Evolutionary conservation across 352 stramenopile species (phyloP), one percentile per base, ranked within the genome.

Genomic region (Phytophthora pluvialis): DNA sequence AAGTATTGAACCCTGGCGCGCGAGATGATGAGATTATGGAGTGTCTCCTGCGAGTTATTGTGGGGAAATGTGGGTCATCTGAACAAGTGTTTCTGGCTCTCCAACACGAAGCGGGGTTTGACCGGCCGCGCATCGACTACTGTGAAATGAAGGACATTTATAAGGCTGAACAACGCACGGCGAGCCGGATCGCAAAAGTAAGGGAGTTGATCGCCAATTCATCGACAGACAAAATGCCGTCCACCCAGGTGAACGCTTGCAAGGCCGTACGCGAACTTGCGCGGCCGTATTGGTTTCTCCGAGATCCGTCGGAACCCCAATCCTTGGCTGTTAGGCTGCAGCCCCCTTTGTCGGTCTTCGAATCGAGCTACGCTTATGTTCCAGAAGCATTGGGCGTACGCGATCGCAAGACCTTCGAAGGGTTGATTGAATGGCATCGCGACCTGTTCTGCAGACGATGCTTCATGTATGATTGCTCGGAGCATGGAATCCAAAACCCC

Each of bases 371-470:
- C 60, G 49, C 63, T 1, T 50, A 64, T 33, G 69, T 60, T 45
- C 68, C 75, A 16, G 31, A 70, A 1, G 61, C 43, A 3, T 46
- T 79, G 5, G 81, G 81, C 3, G 29, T 90, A 29, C 80, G 84
- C 5, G 55, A 74, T 28, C 62, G 50, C 7, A 71, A 62, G 15
- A 65, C 67, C 0, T 92, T 94, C 38, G 74, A 80, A 39, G 64
- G 83, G 9, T 44, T 90, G 13, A 80, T 85, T 40, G 88, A 97
- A 60, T 89, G 78, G 53, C 94, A 94, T 70, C 80, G 86, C 0
- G 79, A 93, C 55, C 52, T 98, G 3, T 97, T 98, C 60, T 98
- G 94, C 63, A 77, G 89, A 3, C 78, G 87, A 3, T 98, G 94
- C 69, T 97, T 90, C 60, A 81, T 64, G 0, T 98, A 98, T 73